Evolutionary conservation across 257 asterid genomes (phyloP), one percentile per base, ranked within the genome.

Genomic region (Orobanche coerulescens): DNA sequence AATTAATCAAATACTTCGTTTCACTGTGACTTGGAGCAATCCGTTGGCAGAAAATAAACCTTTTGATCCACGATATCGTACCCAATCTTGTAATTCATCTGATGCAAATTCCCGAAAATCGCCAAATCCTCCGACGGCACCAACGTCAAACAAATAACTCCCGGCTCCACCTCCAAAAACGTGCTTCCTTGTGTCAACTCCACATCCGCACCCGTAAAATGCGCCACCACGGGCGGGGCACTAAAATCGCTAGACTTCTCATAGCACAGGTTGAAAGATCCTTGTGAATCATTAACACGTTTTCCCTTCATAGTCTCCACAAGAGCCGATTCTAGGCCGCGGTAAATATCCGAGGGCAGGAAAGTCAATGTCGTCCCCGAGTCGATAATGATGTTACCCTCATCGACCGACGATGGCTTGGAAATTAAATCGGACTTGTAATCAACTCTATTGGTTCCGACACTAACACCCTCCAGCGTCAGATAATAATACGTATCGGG

Each of bases 361-460:
- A 53, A 63, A 0, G 85, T 84, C 47, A 86, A 20, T 0, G 86
- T 78, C 1, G 93, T 76, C 10, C 90, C 95, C 0, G 95, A 86
- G 65, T 86, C 93, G 18, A 86, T 71, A 10, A 86, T 69, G 1
- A 86, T 79, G 56, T 86, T 81, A 0, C 84, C 83, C 8, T 71
- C 59, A 0, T 4, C 19, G 0, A 5, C 28, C 1, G 20, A 0
- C 0, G 24, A 0, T 0, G 34, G 26, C 19, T n/a, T 14, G 2
- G 19, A 3, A 0, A 3, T 16, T 5, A 10, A 5, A 64, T 4
- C 54, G 30, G 28, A 20, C 22, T 2, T 6, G 19, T 39, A 62
- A 0, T 4, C 28, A 5, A 73, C 3, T 2, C 46, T 71, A 0
- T 58, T 53, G 0, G 11, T n/a, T 0, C 79, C 82, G 0, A 83